Percentiles rank a stretch among this genome's conserved stretches.
Evolutionary conservation across 2,329 filamentous ascomycete species (phyloP).

Genomic region (Paracoccidioides brasiliensis): DNA sequence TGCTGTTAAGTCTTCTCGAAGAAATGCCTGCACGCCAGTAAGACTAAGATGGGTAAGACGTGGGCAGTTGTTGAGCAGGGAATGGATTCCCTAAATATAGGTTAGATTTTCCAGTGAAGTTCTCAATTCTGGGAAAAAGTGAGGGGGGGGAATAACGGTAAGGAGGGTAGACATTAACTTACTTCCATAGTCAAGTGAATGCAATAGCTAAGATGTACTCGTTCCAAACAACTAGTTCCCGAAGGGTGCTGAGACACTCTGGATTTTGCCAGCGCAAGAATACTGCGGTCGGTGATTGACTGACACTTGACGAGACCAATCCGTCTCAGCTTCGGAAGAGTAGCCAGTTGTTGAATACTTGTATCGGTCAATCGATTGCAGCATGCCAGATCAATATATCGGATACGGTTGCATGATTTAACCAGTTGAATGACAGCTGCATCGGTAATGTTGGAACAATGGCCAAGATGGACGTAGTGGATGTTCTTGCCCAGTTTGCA

Average conservation of each 20-base stretch:
- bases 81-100: conserved; percentile 62
- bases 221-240: conserved; percentile 60
- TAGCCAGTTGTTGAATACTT: conserved; percentile 71
- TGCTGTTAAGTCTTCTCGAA: conserved; percentile 66
- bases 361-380: conserved; percentile 77
- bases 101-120: conserved; percentile 12
- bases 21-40: conserved; percentile 84
- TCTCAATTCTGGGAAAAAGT: background rate
- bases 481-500: conserved; percentile 85
- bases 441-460: conserved; percentile 86
- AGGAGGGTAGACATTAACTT: conserved; percentile 24
- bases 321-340: conserved; percentile 80
- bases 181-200: conserved; percentile 69
- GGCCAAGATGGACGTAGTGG: conserved; percentile 90
- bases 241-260: conserved; percentile 40
- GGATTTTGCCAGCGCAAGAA: conserved; percentile 66
- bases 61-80: conserved; percentile 77
- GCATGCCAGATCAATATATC: conserved; percentile 96
- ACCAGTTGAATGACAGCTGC: conserved; percentile 74
- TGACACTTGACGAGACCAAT: conserved; percentile 93
- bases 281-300: conserved; percentile 79
- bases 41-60: conserved; percentile 87
- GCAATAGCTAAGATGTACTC: conserved; percentile 94
- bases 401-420: conserved; percentile 75
- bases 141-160: background rate